These are phyloP conservation scores for Glaciozyma antarctica DNA, from an alignment of 768 basidiomycete species.

Conservation along the genomic window DNA sequence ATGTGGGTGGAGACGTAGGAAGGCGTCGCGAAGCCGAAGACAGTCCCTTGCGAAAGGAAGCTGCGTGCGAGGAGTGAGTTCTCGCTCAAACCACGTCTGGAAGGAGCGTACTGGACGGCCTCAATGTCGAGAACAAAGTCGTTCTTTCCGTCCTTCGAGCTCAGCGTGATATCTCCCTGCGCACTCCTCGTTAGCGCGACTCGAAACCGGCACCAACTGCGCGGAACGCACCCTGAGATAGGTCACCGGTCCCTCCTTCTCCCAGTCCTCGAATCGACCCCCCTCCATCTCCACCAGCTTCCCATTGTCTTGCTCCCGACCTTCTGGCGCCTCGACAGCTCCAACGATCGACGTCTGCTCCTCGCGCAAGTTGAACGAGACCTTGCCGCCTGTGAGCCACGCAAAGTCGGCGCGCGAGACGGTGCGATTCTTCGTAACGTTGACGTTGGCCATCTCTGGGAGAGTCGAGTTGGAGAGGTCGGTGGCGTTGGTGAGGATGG, in stretches of 20 bases:
- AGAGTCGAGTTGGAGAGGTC: neutral
- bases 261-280: constrained; percentile 11
- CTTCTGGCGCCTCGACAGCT: neutral
- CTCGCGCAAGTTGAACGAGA: constrained; percentile 17
- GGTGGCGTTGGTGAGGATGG: neutral
- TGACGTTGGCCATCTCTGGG: constrained; percentile 2
- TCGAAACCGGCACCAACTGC: too few species aligned
- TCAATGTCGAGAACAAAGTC: constrained; percentile 29
- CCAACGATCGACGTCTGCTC: constrained; percentile 15
- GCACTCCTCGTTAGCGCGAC: neutral
- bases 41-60: constrained; percentile 25
- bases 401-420: constrained; percentile 14
- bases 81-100: too few species aligned
- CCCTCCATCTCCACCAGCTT: constrained; percentile 7
- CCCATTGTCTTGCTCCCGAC: constrained; percentile 2
- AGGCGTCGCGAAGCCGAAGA: constrained; percentile 30
- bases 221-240: constrained; percentile 14
- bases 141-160: neutral
- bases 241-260: constrained; percentile 16
- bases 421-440: constrained; percentile 20
- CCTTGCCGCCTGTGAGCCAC: neutral
- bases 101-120: constrained; percentile 30
- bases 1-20: constrained; percentile 7
- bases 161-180: neutral
- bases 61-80: constrained; percentile 6